Base-by-base conservation (phyloP, 495 filamentous ascomycete genomes). In the Chaetomium tenue region DNA sequence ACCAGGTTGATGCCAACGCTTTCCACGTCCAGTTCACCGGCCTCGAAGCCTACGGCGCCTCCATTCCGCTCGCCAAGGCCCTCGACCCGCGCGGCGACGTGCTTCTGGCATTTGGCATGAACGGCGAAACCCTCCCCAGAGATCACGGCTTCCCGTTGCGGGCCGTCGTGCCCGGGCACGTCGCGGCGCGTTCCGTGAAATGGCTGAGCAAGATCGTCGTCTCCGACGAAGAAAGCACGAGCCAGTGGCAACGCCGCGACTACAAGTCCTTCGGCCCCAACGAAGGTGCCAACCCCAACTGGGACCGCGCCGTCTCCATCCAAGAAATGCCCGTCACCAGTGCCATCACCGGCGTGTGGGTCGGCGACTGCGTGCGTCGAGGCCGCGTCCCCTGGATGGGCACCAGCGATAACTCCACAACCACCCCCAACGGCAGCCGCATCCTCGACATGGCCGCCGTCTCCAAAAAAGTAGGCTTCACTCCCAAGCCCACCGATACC, bases 251-350 rank as follows among this genome's bases (percentile, higher is more conserved):
- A 68, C 78, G 82, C 16, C 78, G 76, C 40, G 87, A 88, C 68
- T 89, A 89, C 76, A 88, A 88, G 63, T 77, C 80, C 50, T 82
- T 88, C 26, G 86, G 86, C 0, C 86, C 85, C 4, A 82, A 84
- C 61, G 77, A 83, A 65, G 73, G 74, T 15, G 74, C 82, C 48
- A 83, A 80, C 9, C 78, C 78, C 1, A 77, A 87, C 72, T 87
- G 85, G 86, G 78, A 80, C 40, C 67, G 72, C 28, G 82, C 81
- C 3, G 76, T 75, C 46, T 74, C 85, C 4, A 83, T 89, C 48
- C 83, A 84, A 62, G 83, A 87, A 65, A 83, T 86, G 79, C 86
- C 86, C 15, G 78, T 89, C 63, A 88, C 79, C 23, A 79, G 76
- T 50, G 80, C 81, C 30, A 79, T 83, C 50, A 82, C 81, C 3